Evolutionary conservation across 495 filamentous ascomycete genomes (phyloP), one percentile per base, ranked within the genome.

Genomic region (Aspergillus taichungensis): DNA sequence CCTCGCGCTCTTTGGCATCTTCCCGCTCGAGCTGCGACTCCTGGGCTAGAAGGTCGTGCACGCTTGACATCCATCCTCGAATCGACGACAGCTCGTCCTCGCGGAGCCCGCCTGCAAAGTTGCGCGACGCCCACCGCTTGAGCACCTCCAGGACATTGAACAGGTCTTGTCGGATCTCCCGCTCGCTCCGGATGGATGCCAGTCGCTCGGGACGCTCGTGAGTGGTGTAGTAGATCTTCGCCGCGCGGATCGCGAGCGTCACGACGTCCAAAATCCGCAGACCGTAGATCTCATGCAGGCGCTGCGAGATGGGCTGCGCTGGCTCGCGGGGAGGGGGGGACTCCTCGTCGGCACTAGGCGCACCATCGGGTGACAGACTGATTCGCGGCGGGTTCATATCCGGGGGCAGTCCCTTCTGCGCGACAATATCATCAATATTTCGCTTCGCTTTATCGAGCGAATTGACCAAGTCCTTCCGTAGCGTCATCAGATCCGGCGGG

Each of bases 181-280:
- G 84, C 56, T 96, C 89, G 2, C 82, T 83, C 54, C 84, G 87
- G 69, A 96, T 88, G 31, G 78, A 68, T 48, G 88, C 85, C n/a
- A 96, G 68, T 18, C 85, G 82, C 45, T 87, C 81, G 6, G 89
- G 86, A 13, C 83, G 70, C 55, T 88, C 80, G 57, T 96, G 89
- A 1, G 84, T 67, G 6, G 88, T 94, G 64, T 96, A 97, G 68
- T 96, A 98, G 36, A 89, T 82, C 59, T 89, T 95, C 30, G 92
- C 92, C 6, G 94, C 90, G 30, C 88, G 82, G 46, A 98, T 95
- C 10, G 90, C 90, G 36, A 96, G 72, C 3, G 92, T 98, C 63
- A 91, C 82, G 37, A 95, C 78, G 56, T 97, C 92, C 31, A 96
- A 70, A 33, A 98, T 77, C 46, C 94, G 85, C 68, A 95, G 77